Percentiles rank a stretch among this genome's conserved stretches.
These are phyloP conservation scores for Cenococcum geophilum DNA, from an alignment of 495 filamentous ascomycete species.

Conservation along the genomic window DNA sequence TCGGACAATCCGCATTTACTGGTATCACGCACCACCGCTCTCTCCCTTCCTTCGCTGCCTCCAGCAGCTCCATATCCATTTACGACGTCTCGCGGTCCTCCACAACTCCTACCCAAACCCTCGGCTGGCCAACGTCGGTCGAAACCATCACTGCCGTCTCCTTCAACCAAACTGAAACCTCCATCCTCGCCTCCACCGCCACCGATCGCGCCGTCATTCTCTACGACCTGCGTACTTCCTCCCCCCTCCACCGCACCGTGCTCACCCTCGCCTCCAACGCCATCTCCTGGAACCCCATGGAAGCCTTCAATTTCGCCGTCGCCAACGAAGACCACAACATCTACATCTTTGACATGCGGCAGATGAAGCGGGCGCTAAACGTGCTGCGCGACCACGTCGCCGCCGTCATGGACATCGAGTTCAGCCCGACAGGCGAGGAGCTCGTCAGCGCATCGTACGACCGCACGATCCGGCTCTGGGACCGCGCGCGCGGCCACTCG, in stretches of 20 bases:
- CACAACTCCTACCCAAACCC: slow-evolving; percentile 64
- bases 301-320: slow-evolving; percentile 84
- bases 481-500: slow-evolving; percentile 71
- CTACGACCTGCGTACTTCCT: slow-evolving; percentile 82
- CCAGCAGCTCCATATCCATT: slow-evolving; percentile 71
- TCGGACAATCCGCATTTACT: slow-evolving; percentile 78
- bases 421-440: slow-evolving; percentile 89
- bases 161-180: slow-evolving; percentile 94
- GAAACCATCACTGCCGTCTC: slow-evolving; percentile 87
- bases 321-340: slow-evolving; percentile 75
- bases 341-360: slow-evolving; percentile 83
- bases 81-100: slow-evolving; percentile 77
- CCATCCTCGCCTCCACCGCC: slow-evolving; percentile 73
- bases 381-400: slow-evolving; percentile 94
- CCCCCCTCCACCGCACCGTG: slow-evolving; percentile 69
- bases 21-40: slow-evolving; percentile 73
- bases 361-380: slow-evolving; percentile 75
- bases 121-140: slow-evolving; percentile 77
- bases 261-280: slow-evolving; percentile 51
- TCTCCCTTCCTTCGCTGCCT: slow-evolving; percentile 63
- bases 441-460: slow-evolving; percentile 89
- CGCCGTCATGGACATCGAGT: slow-evolving; percentile 95
- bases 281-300: slow-evolving; percentile 88
- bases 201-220: slow-evolving; percentile 81
- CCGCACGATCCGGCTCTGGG: slow-evolving; percentile 71